Evolutionary conservation across 768 basidiomycete genomes (phyloP).

Genomic region (Leccinum longicurvipes): DNA sequence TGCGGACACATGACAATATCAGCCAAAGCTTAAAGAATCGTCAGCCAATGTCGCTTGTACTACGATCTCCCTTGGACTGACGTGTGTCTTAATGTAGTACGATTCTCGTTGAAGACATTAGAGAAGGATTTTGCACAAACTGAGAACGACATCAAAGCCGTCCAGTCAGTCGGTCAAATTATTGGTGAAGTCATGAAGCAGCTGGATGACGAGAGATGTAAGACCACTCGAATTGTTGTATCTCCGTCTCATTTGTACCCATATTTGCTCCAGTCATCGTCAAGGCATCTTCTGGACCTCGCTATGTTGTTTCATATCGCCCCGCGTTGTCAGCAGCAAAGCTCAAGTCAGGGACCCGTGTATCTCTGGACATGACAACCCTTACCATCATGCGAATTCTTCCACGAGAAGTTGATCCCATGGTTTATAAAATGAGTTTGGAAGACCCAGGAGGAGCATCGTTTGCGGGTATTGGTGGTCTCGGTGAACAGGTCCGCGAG

Average conservation of each 20-base stretch:
- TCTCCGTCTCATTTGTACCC: not conserved
- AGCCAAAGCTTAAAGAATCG: slow-evolving; percentile 88
- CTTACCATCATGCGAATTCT: slow-evolving; percentile 98
- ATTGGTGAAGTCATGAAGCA: slow-evolving; percentile 99
- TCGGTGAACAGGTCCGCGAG: slow-evolving; percentile 95
- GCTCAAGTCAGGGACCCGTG: slow-evolving; percentile 91
- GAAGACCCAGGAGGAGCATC: slow-evolving; percentile 95
- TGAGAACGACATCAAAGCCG: slow-evolving; percentile 98
- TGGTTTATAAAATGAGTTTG: slow-evolving; percentile 99
- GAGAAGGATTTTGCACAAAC: slow-evolving; percentile 91
- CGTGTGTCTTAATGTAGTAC: slow-evolving; percentile 48
- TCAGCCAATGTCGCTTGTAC: slow-evolving; percentile 38
- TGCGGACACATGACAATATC: slow-evolving; percentile 84
- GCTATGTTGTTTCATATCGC: slow-evolving; percentile 97
- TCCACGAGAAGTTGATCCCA: slow-evolving; percentile 94
- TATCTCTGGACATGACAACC: slow-evolving; percentile 99
- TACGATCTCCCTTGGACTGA: not conserved
- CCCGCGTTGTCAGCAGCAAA: slow-evolving; percentile 88
- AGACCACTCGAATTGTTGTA: slow-evolving; percentile 28
- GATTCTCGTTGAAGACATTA: slow-evolving; percentile 85
- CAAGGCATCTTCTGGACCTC: slow-evolving; percentile 96
- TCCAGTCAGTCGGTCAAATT: slow-evolving; percentile 98
- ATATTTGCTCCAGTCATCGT: slow-evolving; percentile 71
- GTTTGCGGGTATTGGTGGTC: slow-evolving; percentile 95
- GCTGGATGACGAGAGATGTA: slow-evolving; percentile 95